These are phyloP conservation scores for Hypseocharis bilobata DNA, from an alignment of 441 rosid species.

Conservation along the genomic window DNA sequence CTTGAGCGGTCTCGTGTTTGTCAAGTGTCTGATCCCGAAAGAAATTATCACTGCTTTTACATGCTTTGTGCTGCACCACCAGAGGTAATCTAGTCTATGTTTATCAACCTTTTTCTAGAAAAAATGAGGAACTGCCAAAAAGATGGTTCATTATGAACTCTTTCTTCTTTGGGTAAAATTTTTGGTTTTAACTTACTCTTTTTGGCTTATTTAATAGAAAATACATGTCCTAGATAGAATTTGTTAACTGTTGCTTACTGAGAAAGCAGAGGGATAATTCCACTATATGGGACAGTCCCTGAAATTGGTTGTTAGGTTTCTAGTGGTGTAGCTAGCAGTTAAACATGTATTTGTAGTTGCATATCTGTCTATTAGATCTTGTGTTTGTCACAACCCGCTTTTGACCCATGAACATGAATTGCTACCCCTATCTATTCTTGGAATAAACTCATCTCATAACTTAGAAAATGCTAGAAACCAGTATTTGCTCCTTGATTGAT, in stretches of 20 bases:
- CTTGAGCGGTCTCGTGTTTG: conserved; percentile 69
- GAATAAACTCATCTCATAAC: not conserved
- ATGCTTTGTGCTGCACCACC: conserved; percentile 71
- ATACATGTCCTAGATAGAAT: not conserved
- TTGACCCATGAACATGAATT: too few relatives aligned
- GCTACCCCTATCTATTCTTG: not conserved
- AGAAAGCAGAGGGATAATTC: not conserved
- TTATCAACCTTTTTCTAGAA: conserved; percentile 10
- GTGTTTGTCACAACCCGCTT: not conserved
- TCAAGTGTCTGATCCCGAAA: conserved; percentile 75
- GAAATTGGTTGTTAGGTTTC: not conserved
- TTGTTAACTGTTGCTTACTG: not conserved
- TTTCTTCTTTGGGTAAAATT: not conserved
- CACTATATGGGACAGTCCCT: not conserved
- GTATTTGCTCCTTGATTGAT: not conserved
- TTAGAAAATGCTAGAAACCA: not conserved
- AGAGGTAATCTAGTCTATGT: conserved; percentile 34
- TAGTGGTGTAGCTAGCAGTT: not conserved
- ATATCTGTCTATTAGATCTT: not conserved
- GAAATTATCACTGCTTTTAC: conserved; percentile 75
- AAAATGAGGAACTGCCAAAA: not conserved
- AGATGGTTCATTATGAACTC: not conserved
- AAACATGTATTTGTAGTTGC: not conserved
- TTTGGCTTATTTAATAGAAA: not conserved
- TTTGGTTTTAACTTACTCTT: not conserved